Base-by-base conservation (phyloP, 805 yeast species). In the Nakazawaea holstii region DNA sequence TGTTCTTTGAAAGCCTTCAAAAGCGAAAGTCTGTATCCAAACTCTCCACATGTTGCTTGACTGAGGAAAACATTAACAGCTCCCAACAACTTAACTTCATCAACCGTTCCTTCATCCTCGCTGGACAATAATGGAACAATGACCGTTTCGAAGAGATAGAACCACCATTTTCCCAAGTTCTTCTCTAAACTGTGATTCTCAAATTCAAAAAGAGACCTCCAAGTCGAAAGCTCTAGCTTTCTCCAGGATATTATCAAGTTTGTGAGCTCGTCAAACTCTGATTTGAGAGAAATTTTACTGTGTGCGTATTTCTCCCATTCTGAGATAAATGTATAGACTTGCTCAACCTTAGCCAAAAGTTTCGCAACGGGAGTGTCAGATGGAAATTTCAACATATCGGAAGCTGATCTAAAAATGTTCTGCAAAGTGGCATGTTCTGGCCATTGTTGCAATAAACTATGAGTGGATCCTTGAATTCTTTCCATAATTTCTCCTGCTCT, bases 271-370 rank as follows among this genome's bases (percentile, higher is more conserved):
- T 79, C 82, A 51, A 82, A 74, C 43, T 78, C 76, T 0, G 56
- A 57, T 35, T 68, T 68, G 44, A 94, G 66, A 1, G 95, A 77
- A 0, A 86, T 91, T 44, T 86, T 83, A 9, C 80, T 73, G 28
- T 90, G 80, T 1, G 97, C 96, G 64, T 87, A 90, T 53, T 87
- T 85, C 61, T 94, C 94, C 97, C 99, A 94, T 61, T 94, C 98
- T 26, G 84, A 74, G 51, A 91, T 73, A 58, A 78, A 82, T 0
- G 89, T 85, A 58, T 87, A 87, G 28, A 92, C 77, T 59, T 87
- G 96, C 64, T 94, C 99, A 32, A 89, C 67, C 63, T 91, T 91
- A 43, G 84, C 86, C 38, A 95, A 69, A 48, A 83, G 73, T 54
- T 85, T 77, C 8, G 91, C 91, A 31, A 94, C 65, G 0, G 99